Base-by-base conservation (phyloP, 139 green algal species). In the Yamagishiella unicocca region DNA sequence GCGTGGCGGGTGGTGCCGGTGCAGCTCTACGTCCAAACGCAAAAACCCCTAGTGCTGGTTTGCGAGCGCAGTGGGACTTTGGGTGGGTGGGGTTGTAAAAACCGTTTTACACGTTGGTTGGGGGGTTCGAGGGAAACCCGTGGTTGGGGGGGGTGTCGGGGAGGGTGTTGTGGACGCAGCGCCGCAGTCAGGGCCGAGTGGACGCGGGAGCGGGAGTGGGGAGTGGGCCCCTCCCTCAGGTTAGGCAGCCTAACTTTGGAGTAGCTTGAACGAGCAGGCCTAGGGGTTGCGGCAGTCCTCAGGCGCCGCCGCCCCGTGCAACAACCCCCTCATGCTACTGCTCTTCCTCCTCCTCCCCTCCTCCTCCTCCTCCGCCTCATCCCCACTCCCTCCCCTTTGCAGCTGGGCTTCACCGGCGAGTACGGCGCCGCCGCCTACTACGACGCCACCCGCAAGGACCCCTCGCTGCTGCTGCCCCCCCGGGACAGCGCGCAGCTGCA, bases 361-460 rank as follows among this genome's bases (percentile, higher is more conserved):
- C 3, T 84, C 8, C 38, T 22, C 10, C 38, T 14, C 38, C 37
- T 54, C 53, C 35, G 4, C 74, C 9, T n/a, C 54, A 19, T n/a
- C n/a, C n/a, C n/a, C n/a, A n/a, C n/a, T n/a, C n/a, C n/a, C n/a
- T n/a, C n/a, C n/a, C n/a, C n/a, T n/a, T n/a, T n/a, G 4, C 76
- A 84, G 77, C 38, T 84, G 55, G 77, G 77, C 2, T 84, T 71
- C 58, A 24, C 14, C 24, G 55, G 77, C 31, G 12, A 42, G 1
- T n/a, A 10, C 40, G 77, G 55, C 40, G 45, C 77, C 38, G 25
- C 27, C 37, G 55, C 55, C 77, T 84, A 84, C 58, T 89, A 84
- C 64, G 88, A 82, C 7, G 75, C 62, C 29, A 46, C 31, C 21
- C 67, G 61, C 17, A 24, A 25, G 40, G 46, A 80, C 67, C 42